Percentiles rank a stretch among this genome's conserved stretches.
These are phyloP conservation scores for Rhipidocladum racemiflorum DNA, from an alignment of 176 grass and related monocot species.

Conservation along the genomic window DNA sequence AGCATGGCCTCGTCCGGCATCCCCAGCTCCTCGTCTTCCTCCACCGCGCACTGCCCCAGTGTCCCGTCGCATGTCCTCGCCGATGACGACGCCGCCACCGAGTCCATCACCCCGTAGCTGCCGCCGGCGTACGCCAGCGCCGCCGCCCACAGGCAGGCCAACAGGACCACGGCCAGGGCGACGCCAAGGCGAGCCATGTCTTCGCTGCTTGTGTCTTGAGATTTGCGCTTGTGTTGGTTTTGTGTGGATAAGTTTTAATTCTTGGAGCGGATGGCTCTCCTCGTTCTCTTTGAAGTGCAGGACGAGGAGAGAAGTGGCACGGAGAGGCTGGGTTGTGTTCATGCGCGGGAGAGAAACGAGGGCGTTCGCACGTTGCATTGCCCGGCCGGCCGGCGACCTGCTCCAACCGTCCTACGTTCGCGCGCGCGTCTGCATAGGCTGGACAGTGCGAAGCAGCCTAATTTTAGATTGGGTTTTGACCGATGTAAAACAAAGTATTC, in stretches of 20 bases:
- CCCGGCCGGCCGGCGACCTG: not conserved
- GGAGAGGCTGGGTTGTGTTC: not conserved
- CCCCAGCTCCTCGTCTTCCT: not conserved
- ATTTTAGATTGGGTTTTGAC: not conserved
- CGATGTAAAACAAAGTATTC: not conserved
- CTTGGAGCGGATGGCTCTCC: not conserved
- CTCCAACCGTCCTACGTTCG: not conserved
- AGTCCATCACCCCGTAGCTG: not conserved
- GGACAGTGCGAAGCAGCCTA: not conserved
- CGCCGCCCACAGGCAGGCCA: not conserved
- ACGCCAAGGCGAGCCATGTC: not conserved
- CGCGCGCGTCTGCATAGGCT: not conserved
- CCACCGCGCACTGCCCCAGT: conserved; percentile 25
- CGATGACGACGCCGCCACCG: not conserved
- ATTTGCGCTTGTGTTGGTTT: not conserved
- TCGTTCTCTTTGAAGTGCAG: not conserved
- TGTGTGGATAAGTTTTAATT: not conserved
- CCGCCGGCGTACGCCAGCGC: not conserved
- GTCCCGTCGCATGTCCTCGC: not conserved
- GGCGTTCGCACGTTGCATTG: not conserved
- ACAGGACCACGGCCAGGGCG: not conserved
- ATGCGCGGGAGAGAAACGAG: conserved; percentile 16
- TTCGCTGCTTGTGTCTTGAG: no score
- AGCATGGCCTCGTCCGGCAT: not conserved
- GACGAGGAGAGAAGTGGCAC: not conserved